Evolutionary conservation across 352 stramenopile genomes (phyloP), one percentile per base, ranked within the genome.

Genomic region (Phytophthora citricola): DNA sequence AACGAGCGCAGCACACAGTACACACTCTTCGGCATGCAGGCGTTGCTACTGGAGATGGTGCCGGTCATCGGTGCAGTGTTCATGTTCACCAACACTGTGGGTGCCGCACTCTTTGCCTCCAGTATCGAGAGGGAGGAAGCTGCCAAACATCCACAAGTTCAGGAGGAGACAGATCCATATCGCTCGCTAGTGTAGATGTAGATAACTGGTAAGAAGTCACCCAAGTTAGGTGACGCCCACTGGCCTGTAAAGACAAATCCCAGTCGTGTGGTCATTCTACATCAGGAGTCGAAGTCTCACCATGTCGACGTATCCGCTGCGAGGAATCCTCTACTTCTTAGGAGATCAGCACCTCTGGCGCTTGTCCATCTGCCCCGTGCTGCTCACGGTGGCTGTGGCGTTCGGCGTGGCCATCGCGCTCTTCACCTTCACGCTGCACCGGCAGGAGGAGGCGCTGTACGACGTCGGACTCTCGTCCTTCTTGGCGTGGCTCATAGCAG

Each of bases 71-170:
- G 78, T 4, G 65, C 75, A 47, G 41, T 90, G 9, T 87, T 88
- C 55, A 70, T 85, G 31, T 83, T 88, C 58, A 82, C 75, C 41
- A 90, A 90, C 58, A 83, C 81, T 12, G 76, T 86, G 44, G 76
- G 81, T 11, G 81, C 81, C 1, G 81, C 81, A 53, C 66, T 88
- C 8, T 81, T 87, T 51, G 81, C 81, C 15, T 79, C 50, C 36
- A 76, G 77, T 52, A 74, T 90, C 49, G 81, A 88, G 62, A 70
- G 60, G 27, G 76, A 87, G 43, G 70, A 75, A 47, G 52, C 46
- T 11, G 55, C 56, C 40, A 66, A 68, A 32, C 52, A 60, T 11
- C 54, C 66, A 40, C 40, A 46, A 10, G 29, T 64, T n/a, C 60
- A 60, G 53, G 56, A 65, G 3, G 53, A 73, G 22, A 29, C 32